Percentiles rank a stretch among this genome's conserved stretches.
Conservation (phyloP, 2,329 filamentous ascomycete species). For the Metarhizium robertsii region DNA sequence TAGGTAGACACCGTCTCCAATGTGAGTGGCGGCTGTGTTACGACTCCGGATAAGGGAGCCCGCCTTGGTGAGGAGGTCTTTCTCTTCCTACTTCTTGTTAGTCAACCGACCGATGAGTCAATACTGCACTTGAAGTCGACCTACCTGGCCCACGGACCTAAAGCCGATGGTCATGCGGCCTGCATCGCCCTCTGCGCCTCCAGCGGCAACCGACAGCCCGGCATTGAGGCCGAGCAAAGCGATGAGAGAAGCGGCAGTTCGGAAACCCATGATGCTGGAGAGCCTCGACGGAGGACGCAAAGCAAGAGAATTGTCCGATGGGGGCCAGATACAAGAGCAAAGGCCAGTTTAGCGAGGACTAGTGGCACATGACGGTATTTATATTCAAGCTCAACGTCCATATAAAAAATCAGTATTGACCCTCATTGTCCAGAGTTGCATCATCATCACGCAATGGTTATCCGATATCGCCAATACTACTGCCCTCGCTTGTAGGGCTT, state of each 20-base stretch:
- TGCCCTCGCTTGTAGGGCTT: too few species aligned
- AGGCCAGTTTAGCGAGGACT: too few species aligned
- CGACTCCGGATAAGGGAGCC: background rate
- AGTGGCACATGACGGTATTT: too few species aligned
- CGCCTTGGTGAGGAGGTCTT: background rate
- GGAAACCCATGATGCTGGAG: too few species aligned
- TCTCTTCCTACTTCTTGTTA: background rate
- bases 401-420: too few species aligned
- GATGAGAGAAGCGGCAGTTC: background rate
- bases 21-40: background rate
- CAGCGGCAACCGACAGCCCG: background rate
- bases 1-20: background rate
- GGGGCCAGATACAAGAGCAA: too few species aligned
- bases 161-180: background rate
- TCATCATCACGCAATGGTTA: too few species aligned
- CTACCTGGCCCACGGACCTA: background rate
- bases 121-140: background rate
- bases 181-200: background rate
- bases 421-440: too few species aligned
- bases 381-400: too few species aligned
- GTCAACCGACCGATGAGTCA: background rate
- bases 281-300: too few species aligned
- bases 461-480: too few species aligned
- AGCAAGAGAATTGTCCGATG: too few species aligned
- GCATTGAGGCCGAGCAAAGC: background rate